Percentiles rank a stretch among this genome's conserved stretches.
These are phyloP conservation scores for Gleditsia sinensis DNA, from an alignment of 306 rosid species.

Conservation along the genomic window DNA sequence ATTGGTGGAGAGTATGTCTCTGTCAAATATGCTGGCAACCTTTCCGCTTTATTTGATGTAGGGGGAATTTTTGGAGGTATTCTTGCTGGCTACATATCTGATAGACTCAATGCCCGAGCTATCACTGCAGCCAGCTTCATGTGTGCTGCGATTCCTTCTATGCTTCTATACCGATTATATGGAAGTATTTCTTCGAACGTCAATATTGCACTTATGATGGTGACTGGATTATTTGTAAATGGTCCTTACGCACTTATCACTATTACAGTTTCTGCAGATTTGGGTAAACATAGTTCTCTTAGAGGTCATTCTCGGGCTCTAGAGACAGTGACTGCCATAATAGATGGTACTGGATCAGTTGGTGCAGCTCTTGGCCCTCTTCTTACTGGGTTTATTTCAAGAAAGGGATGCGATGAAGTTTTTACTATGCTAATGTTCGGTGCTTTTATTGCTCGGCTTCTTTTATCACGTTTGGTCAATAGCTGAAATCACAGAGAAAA, in stretches of 20 bases:
- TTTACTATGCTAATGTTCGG: slow-evolving; percentile 62
- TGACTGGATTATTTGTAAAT: slow-evolving; percentile 75
- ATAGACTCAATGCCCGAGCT: slow-evolving; percentile 81
- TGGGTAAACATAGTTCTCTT: slow-evolving; percentile 80
- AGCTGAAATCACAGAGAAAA: slow-evolving; percentile 60
- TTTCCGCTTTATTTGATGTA: slow-evolving; percentile 77
- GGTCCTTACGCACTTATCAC: slow-evolving; percentile 92
- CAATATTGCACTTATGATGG: slow-evolving; percentile 75
- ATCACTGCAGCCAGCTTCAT: slow-evolving; percentile 77
- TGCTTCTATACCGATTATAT: slow-evolving; percentile 60
- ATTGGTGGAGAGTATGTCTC: slow-evolving; percentile 73
- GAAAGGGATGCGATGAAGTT: slow-evolving; percentile 71
- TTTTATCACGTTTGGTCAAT: slow-evolving; percentile 63
- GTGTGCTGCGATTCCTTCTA: slow-evolving; percentile 73
- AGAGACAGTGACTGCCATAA: slow-evolving; percentile 85
- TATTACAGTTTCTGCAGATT: slow-evolving; percentile 88
- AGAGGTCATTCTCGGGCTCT: slow-evolving; percentile 81
- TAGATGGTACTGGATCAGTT: slow-evolving; percentile 84
- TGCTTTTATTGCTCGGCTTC: slow-evolving; percentile 76
- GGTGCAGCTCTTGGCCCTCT: slow-evolving; percentile 94
- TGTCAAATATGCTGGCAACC: slow-evolving; percentile 82
- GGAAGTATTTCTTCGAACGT: slow-evolving; percentile 55
- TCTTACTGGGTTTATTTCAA: slow-evolving; percentile 77
- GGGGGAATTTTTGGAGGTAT: slow-evolving; percentile 88
- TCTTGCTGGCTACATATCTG: slow-evolving; percentile 82